Evolutionary conservation across 2,329 filamentous ascomycete genomes (phyloP).

Genomic region (Xylaria sp.): DNA sequence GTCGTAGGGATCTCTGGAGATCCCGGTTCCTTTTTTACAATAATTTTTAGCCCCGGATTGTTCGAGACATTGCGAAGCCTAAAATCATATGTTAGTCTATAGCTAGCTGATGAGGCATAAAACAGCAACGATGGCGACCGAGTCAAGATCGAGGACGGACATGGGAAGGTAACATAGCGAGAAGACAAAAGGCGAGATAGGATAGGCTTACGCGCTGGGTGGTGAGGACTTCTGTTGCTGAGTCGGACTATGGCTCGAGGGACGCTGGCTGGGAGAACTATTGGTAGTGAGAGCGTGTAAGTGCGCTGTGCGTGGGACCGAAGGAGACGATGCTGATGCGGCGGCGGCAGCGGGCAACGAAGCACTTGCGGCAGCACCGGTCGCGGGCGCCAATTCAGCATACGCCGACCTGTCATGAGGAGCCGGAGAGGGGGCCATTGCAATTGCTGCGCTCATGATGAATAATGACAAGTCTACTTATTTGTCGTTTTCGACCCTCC

Average conservation of each 20-base stretch:
- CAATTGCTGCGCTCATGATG: conserved; percentile 74
- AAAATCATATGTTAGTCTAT: conserved; percentile 46
- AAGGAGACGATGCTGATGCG: conserved; percentile 52
- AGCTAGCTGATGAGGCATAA: conserved; percentile 25
- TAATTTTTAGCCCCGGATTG: conserved; percentile 73
- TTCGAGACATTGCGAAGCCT: conserved; percentile 61
- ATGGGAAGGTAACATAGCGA: conserved; percentile 1
- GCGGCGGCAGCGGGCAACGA: conserved; percentile 37
- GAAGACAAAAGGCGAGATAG: conserved; percentile 6
- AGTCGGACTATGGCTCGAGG: conserved; percentile 64
- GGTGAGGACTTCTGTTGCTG: conserved; percentile 62
- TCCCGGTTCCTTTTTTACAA: conserved; percentile 95
- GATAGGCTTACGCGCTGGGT: conserved; percentile 65
- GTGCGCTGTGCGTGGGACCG: conserved; percentile 56
- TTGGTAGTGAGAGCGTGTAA: conserved; percentile 38
- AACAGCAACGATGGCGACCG: background rate
- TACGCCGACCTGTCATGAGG: conserved; percentile 71
- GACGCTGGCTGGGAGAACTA: conserved; percentile 55
- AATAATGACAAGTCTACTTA: conserved; percentile 22
- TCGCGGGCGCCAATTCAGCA: conserved; percentile 59
- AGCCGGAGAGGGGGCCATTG: conserved; percentile 75
- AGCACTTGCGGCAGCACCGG: conserved; percentile 48
- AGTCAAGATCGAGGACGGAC: background rate
- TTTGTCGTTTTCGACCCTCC: conserved; percentile 27
- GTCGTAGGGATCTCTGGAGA: conserved; percentile 82